Percentiles rank a stretch among this genome's conserved stretches.
Conservation (phyloP, 768 basidiomycete genomes). For the Agrocybe pediades region DNA sequence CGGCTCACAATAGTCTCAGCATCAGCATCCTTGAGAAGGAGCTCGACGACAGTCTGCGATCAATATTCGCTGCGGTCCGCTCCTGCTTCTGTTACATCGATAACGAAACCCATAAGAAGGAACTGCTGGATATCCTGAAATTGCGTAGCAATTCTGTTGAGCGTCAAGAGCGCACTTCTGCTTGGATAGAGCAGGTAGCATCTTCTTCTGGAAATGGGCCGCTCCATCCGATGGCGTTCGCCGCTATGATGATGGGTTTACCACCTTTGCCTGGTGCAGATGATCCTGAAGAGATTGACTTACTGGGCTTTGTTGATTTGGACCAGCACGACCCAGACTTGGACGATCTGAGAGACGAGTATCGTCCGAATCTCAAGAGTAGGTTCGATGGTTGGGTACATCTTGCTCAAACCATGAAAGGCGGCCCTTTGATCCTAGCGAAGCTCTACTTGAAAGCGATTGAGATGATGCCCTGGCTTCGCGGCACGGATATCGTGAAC, state of each 20-base stretch:
- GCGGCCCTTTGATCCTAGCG: slow-evolving; percentile 34
- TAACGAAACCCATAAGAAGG: slow-evolving; percentile 36
- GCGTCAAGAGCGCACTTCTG: slow-evolving; percentile 49
- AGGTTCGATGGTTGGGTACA: slow-evolving; percentile 62
- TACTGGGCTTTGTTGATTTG: slow-evolving; percentile 51
- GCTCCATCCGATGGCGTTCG: slow-evolving; percentile 58
- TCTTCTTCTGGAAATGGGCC: slow-evolving; percentile 31
- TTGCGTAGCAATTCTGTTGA: slow-evolving; percentile 35
- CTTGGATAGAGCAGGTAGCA: slow-evolving; percentile 51
- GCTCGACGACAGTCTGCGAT: slow-evolving; percentile 44
- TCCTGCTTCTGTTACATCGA: slow-evolving; percentile 50
- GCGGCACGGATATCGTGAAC: slow-evolving; percentile 49
- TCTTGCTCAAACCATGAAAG: slow-evolving; percentile 38
- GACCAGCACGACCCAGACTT: slow-evolving; percentile 55
- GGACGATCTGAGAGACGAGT: slow-evolving; percentile 63
- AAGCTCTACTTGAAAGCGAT: slow-evolving; percentile 47
- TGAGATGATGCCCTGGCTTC: slow-evolving; percentile 59
- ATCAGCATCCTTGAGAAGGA: slow-evolving; percentile 54
- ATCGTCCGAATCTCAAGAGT: slow-evolving; percentile 55
- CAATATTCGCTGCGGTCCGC: slow-evolving; percentile 45
- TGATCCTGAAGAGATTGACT: slow-evolving; percentile 47
- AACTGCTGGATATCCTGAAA: slow-evolving; percentile 48
- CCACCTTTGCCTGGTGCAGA: slow-evolving; percentile 31
- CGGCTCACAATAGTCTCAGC: slow-evolving; percentile 30
- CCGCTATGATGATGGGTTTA: slow-evolving; percentile 62